Base-by-base conservation (phyloP, 2,329 filamentous ascomycete genomes). In the Colletotrichum lentis region DNA sequence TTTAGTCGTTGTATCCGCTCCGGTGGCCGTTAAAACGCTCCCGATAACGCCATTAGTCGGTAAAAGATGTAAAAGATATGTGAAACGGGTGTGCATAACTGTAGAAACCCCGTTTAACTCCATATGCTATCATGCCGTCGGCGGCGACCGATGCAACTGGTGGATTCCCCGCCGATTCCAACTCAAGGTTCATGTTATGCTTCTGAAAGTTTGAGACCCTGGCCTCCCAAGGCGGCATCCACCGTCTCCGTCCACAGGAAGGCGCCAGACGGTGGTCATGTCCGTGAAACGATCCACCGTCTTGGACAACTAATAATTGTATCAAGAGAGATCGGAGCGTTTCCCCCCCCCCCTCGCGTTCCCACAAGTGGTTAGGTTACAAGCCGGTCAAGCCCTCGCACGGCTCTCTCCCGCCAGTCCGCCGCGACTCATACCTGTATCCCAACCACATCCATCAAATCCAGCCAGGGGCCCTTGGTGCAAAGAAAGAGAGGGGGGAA, bases 381-480 rank as follows among this genome's bases (percentile, higher is more conserved):
- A 68, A 60, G 62, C 65, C 62, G 54, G 57, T 43, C 18, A 22
- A 37, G 39, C 50, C 53, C 41, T 52, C 41, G 49, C 62, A 66
- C 62, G 62, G 66, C 64, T 58, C 53, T 54, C 54, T 47, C 60
- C 35, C 41, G 52, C 55, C 24, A 59, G 43, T 43, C 57, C 6
- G 46, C 37, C 57, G 37, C 66, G 66, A 69, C 50, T 69, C 66
- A 61, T 69, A n/a, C n/a, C n/a, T n/a, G n/a, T n/a, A 56, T 50
- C 57, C 47, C 65, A 68, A 52, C 55, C 49, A 27, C 41, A n/a
- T 59, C 54, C 54, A 39, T 20, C 65, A 41, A 37, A 49, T 50
- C 44, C 12, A 18, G 12, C 22, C 20, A 20, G 46, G 57, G 47
- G 47, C 54, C 49, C 54, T 41, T 59, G 56, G 16, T 31, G 27